Conservation (phyloP, 1,284 basidiomycete species). For the Irpex sp. region DNA sequence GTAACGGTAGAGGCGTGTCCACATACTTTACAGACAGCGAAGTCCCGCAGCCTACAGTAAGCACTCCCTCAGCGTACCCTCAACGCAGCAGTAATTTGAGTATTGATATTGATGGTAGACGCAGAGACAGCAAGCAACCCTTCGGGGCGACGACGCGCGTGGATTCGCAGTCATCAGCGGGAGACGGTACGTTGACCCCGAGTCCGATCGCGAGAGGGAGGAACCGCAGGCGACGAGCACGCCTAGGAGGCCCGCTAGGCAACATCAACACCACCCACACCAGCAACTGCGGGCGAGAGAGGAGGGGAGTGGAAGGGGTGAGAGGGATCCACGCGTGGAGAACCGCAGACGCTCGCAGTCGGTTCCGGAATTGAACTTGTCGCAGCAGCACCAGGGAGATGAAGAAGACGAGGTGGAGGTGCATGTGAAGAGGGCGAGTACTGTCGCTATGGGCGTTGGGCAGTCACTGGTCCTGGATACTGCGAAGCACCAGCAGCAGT, state of each 20-base stretch:
- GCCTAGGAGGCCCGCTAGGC: background rate
- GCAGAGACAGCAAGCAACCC: background rate
- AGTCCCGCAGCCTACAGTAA: conserved; percentile 1
- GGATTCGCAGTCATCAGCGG: background rate
- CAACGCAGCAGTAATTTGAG: too few relatives aligned
- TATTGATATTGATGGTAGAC: background rate
- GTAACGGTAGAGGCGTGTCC: conserved; percentile 19
- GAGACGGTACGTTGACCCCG: background rate
- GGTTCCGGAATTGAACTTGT: conserved; percentile 12
- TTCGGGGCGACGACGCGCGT: background rate
- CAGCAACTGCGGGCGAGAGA: too few relatives aligned
- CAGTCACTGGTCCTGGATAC: background rate
- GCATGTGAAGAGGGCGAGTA: conserved; percentile 1
- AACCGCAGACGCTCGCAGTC: conserved; percentile 25
- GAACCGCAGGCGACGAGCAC: conserved; percentile 5
- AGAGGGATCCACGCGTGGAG: conserved; percentile 4
- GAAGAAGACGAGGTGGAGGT: background rate
- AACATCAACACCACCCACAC: too few relatives aligned
- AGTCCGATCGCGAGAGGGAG: conserved; percentile 8
- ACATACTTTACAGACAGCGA: conserved; percentile 26
- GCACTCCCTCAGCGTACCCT: background rate
- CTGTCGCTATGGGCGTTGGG: background rate
- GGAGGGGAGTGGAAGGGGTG: too few relatives aligned
- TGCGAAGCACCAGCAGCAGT: background rate
- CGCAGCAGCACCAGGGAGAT: background rate